These are phyloP conservation scores for Phlyctochytrium arcticum DNA, from an alignment of 192 early-diverging fungal genomes.

Conservation along the genomic window DNA sequence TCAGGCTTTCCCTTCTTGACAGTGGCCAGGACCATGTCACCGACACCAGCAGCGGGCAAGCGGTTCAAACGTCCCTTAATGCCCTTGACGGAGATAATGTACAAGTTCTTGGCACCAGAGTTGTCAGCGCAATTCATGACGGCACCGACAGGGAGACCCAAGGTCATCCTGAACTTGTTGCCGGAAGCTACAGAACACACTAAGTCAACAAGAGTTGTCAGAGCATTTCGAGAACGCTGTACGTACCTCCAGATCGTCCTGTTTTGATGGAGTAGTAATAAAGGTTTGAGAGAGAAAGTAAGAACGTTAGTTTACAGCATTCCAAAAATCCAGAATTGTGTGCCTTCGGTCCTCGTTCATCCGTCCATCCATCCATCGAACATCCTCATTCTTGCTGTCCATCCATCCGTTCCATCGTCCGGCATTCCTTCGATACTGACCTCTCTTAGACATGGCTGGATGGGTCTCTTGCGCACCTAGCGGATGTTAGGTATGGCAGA, in stretches of 20 bases:
- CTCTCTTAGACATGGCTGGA: slow-evolving; percentile 22
- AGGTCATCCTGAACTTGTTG: slow-evolving; percentile 99
- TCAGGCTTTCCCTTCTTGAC: slow-evolving; percentile 99
- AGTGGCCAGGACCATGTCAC: slow-evolving; percentile 99
- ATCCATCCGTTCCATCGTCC: neutral
- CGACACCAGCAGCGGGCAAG: slow-evolving; percentile 95
- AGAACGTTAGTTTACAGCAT: neutral
- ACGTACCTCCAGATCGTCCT: slow-evolving; percentile 28
- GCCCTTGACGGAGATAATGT: slow-evolving; percentile 96
- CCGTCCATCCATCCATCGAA: slow-evolving; percentile 22
- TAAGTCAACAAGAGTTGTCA: neutral
- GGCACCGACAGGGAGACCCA: slow-evolving; percentile 92
- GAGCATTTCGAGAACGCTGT: neutral
- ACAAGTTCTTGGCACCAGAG: slow-evolving; percentile 99
- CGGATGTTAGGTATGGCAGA: neutral
- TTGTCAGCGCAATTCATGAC: slow-evolving; percentile 99
- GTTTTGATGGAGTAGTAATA: neutral
- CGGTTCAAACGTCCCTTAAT: slow-evolving; percentile 95
- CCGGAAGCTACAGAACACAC: slow-evolving; percentile 52
- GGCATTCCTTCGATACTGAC: neutral
- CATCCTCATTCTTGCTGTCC: neutral
- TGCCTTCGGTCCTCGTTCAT: slow-evolving; percentile 7
- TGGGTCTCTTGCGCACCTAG: neutral
- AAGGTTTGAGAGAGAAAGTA: neutral
- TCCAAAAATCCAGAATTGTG: too few species aligned